Conservation (phyloP, 177 flowering plant species). For the Vitis hybrid region DNA sequence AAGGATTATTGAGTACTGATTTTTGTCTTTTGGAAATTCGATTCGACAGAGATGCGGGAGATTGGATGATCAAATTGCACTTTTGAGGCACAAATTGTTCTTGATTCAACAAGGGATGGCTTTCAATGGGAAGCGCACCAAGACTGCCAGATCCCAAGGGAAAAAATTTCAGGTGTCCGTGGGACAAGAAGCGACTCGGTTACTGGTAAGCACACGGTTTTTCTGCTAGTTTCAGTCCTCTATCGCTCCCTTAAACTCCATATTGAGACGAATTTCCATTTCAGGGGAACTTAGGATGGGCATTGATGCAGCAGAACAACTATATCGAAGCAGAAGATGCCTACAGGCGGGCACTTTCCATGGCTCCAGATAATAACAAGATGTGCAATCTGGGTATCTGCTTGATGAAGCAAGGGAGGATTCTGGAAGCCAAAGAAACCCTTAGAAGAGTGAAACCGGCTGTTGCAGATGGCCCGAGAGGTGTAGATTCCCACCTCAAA, state of each 20-base stretch:
- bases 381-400: constrained; percentile 99
- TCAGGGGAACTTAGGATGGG: constrained; percentile 99
- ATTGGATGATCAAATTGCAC: constrained; percentile 84
- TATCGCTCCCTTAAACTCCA: neutral
- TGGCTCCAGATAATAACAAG: constrained; percentile 89
- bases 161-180: constrained; percentile 97
- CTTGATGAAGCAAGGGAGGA: constrained; percentile 94
- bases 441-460: constrained; percentile 81
- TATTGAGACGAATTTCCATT: constrained; percentile 1
- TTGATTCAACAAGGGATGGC: constrained; percentile 96
- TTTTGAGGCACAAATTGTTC: constrained; percentile 77
- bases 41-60: constrained; percentile 89
- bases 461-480: constrained; percentile 74
- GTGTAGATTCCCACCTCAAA: constrained; percentile 91
- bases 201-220: constrained; percentile 58
- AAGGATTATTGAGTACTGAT: neutral
- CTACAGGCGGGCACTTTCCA: constrained; percentile 72
- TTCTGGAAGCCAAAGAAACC: constrained; percentile 77
- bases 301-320: constrained; percentile 90
- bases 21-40: neutral
- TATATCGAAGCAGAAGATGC: constrained; percentile 90
- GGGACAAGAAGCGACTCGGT: constrained; percentile 94
- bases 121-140: constrained; percentile 95
- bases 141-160: constrained; percentile 96
- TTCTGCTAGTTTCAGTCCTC: neutral